Evolutionary conservation across 2,329 filamentous ascomycete species (phyloP).

Genomic region (Colletotrichum paranaense): DNA sequence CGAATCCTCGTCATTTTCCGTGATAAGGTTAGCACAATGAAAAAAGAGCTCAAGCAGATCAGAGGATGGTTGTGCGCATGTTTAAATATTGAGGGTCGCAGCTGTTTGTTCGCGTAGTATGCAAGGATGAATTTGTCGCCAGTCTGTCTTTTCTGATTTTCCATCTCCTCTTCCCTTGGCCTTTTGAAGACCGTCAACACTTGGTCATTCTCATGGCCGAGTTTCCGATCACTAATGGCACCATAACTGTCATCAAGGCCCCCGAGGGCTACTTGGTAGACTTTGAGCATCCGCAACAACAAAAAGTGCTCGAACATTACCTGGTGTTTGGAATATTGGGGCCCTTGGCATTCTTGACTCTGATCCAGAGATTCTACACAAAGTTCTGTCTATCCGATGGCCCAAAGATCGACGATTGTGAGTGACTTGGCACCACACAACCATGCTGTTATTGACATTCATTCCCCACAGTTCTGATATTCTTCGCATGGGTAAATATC

Average conservation of each 20-base stretch:
- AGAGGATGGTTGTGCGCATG: not conserved
- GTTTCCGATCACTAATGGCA: slow-evolving; percentile 41
- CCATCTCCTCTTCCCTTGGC: not conserved
- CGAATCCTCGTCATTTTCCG: not conserved
- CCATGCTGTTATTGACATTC: not conserved
- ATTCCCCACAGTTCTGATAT: slow-evolving; percentile 15
- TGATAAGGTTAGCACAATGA: not conserved
- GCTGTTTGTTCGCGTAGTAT: not conserved
- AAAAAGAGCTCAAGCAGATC: not conserved
- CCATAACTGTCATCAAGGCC: slow-evolving; percentile 40
- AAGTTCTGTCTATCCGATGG: slow-evolving; percentile 33
- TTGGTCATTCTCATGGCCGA: not conserved
- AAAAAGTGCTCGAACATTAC: slow-evolving; percentile 40
- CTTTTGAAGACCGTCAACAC: too few species aligned
- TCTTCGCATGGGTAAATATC: slow-evolving; percentile 40
- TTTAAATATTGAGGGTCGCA: not conserved
- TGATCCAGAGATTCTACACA: slow-evolving; percentile 44
- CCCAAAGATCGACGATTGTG: slow-evolving; percentile 34
- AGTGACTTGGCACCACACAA: slow-evolving; percentile 8
- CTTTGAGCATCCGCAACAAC: slow-evolving; percentile 45
- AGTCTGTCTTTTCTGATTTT: not conserved
- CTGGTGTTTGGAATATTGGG: slow-evolving; percentile 42
- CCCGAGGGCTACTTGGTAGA: slow-evolving; percentile 47
- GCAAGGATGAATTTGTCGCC: not conserved
- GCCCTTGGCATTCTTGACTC: slow-evolving; percentile 39